Percentiles rank a stretch among this genome's conserved stretches.
Evolutionary conservation across 2,329 filamentous ascomycete species (phyloP).

Genomic region (Phaeophleospora eucalypticola): DNA sequence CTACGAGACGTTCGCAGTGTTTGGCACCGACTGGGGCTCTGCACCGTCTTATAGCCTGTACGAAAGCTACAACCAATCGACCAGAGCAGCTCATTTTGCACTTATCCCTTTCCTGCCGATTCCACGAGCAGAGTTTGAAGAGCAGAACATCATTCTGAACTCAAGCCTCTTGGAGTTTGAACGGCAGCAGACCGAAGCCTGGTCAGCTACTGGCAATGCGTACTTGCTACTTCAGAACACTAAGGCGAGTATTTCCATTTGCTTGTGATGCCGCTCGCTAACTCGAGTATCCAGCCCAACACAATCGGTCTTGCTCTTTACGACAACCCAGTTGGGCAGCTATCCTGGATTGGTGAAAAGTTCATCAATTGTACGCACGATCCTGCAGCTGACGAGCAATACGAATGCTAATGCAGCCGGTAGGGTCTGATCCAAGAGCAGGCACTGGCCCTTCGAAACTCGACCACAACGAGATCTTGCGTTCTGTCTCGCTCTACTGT

Average conservation of each 20-base stretch:
- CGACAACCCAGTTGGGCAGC: slow-evolving; percentile 42
- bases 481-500: slow-evolving; percentile 35
- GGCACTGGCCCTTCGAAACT: slow-evolving; percentile 28
- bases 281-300: slow-evolving; percentile 30
- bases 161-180: slow-evolving; percentile 23
- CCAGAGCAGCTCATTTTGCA: slow-evolving; percentile 39
- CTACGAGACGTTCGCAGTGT: slow-evolving; percentile 36
- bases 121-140: slow-evolving; percentile 25
- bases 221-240: slow-evolving; percentile 9
- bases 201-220: slow-evolving; percentile 31
- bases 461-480: slow-evolving; percentile 22
- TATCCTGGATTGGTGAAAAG: slow-evolving; percentile 44
- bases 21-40: slow-evolving; percentile 40
- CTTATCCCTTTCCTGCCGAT: slow-evolving; percentile 34
- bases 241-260: slow-evolving; percentile 7
- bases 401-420: background rate
- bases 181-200: slow-evolving; percentile 31
- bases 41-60: slow-evolving; percentile 38
- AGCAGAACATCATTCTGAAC: slow-evolving; percentile 26
- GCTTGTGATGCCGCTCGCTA: background rate
- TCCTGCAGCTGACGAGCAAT: background rate
- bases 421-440: slow-evolving; percentile 24
- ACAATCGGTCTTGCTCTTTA: slow-evolving; percentile 39
- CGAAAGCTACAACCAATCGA: slow-evolving; percentile 31
- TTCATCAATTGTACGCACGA: background rate